Conservation (phyloP, 106 monocot genomes). For the Narthecium ossifragum region DNA sequence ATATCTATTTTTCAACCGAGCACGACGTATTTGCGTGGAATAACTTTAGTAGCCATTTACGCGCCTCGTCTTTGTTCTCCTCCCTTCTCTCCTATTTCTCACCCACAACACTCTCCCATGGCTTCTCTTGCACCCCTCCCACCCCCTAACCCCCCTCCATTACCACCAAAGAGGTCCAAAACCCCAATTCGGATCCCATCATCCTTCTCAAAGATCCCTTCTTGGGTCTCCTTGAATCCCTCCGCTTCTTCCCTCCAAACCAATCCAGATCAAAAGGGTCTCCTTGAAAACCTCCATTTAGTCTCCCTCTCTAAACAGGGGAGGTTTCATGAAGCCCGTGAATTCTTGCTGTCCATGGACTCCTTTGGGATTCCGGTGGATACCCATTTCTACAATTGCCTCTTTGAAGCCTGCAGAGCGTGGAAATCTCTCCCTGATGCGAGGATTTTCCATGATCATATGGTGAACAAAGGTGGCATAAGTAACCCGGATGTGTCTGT, state of each 20-base stretch:
- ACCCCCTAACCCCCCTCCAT: no score
- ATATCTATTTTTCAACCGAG: no score
- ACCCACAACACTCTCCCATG: no score
- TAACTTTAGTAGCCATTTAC: no score
- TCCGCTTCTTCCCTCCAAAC: slow-evolving; percentile 1
- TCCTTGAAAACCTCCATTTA: slow-evolving; percentile 18
- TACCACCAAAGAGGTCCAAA: background rate
- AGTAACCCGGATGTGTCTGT: slow-evolving; percentile 5
- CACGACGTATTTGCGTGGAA: no score
- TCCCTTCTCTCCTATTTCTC: no score
- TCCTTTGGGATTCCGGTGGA: slow-evolving; percentile 6
- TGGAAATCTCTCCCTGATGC: slow-evolving; percentile 3
- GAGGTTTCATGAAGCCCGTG: slow-evolving; percentile 14
- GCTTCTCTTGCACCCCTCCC: no score
- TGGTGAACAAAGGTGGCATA: background rate
- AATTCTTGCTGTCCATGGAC: slow-evolving; percentile 18
- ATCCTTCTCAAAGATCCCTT: slow-evolving; percentile 15
- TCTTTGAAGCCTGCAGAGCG: slow-evolving; percentile 8
- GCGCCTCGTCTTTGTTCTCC: no score
- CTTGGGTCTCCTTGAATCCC: slow-evolving; percentile 15
- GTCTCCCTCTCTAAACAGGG: slow-evolving; percentile 21
- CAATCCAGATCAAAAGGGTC: background rate
- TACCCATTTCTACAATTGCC: slow-evolving; percentile 13
- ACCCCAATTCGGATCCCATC: background rate
- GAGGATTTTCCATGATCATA: slow-evolving; percentile 4